These are phyloP conservation scores for Diaporthe helianthi DNA, from an alignment of 2,329 filamentous ascomycete species.

Conservation along the genomic window DNA sequence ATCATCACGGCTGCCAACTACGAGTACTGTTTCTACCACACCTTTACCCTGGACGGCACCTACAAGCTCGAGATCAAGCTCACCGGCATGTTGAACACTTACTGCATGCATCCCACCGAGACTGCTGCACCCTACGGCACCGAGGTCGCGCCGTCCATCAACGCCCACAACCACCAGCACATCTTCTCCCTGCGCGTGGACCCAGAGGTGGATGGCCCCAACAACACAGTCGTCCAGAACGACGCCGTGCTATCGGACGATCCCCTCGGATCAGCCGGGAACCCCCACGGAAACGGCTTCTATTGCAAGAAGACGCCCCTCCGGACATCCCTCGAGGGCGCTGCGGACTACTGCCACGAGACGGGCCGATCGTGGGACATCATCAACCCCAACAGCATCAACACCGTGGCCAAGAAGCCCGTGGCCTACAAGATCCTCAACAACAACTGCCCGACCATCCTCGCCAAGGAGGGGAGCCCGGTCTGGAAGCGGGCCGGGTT, in stretches of 20 bases:
- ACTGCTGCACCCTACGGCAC: slow-evolving; percentile 89
- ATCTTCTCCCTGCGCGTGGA: slow-evolving; percentile 91
- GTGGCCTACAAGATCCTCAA: slow-evolving; percentile 89
- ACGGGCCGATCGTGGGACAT: slow-evolving; percentile 91
- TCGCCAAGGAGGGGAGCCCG: slow-evolving; percentile 81
- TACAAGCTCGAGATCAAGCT: slow-evolving; percentile 92
- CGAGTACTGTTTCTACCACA: slow-evolving; percentile 83
- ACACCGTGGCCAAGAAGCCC: slow-evolving; percentile 85
- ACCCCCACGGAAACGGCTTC: slow-evolving; percentile 90
- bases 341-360: slow-evolving; percentile 80
- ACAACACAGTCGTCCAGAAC: slow-evolving; percentile 85
- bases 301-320: slow-evolving; percentile 85
- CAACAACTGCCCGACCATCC: slow-evolving; percentile 77
- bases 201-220: slow-evolving; percentile 82
- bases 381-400: slow-evolving; percentile 79
- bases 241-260: slow-evolving; percentile 76
- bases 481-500: slow-evolving; percentile 93
- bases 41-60: slow-evolving; percentile 90
- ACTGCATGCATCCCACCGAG: slow-evolving; percentile 79
- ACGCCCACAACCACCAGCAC: slow-evolving; percentile 96
- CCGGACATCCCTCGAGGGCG: slow-evolving; percentile 70
- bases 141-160: slow-evolving; percentile 87
- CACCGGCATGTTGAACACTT: slow-evolving; percentile 92
- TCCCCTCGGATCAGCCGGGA: slow-evolving; percentile 80
- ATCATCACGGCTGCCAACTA: slow-evolving; percentile 97